phyloP scores from a whole-genome alignment of 805 yeast genomes.

The Kodamaea neixiangensis region DNA sequence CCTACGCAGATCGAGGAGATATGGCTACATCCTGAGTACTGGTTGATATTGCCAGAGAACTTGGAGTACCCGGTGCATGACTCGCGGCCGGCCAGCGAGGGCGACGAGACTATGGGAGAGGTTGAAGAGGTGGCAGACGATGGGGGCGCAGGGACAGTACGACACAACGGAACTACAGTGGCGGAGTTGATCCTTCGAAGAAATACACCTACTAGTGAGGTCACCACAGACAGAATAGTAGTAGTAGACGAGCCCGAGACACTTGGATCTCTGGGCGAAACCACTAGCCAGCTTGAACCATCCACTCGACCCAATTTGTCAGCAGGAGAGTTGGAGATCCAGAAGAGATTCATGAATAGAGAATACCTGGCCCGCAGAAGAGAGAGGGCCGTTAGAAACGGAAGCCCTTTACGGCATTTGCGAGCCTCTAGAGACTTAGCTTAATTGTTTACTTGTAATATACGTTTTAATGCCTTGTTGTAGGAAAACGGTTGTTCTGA shows the following conservation, averaged over 20 bases:
- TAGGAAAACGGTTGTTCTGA: too few species aligned
- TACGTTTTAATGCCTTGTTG: neutral
- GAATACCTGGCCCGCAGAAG: slow-evolving; percentile 1
- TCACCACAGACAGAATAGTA: neutral
- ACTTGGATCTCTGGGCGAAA: neutral
- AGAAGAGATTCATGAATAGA: slow-evolving; percentile 4
- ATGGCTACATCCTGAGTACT: slow-evolving; percentile 6
- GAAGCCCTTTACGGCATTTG: slow-evolving; percentile 5
- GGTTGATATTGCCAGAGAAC: slow-evolving; percentile 4
- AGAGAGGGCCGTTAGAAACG: neutral
- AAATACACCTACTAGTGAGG: neutral
- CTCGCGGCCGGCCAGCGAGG: neutral
- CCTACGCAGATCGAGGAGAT: slow-evolving; percentile 1
- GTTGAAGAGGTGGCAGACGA: neutral
- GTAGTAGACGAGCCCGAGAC: neutral
- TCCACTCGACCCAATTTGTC: neutral
- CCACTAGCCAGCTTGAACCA: neutral
- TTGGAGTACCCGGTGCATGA: slow-evolving; percentile 3
- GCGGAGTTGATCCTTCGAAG: neutral
- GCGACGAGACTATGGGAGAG: neutral
- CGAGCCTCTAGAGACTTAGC: neutral
- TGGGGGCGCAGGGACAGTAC: neutral
- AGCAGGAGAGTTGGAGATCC: slow-evolving; percentile 5
- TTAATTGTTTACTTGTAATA: neutral
- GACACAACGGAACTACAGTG: neutral